Percentiles rank a stretch among this genome's conserved stretches.
These are phyloP conservation scores for Cryptosporidium ubiquitum DNA, from an alignment of 169 alveolate genomes.

Conservation along the genomic window DNA sequence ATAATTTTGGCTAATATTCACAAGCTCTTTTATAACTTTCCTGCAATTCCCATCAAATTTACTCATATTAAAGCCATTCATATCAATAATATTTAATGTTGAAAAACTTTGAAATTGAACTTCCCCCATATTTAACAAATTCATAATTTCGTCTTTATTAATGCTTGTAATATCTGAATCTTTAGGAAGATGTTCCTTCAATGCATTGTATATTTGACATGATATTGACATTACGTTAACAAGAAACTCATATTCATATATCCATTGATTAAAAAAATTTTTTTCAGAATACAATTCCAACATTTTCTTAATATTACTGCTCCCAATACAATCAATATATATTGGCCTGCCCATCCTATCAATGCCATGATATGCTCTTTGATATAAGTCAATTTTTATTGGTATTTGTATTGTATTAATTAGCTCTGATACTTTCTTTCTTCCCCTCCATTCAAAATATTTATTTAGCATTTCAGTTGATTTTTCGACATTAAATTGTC, in stretches of 20 bases:
- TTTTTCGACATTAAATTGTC: slow-evolving; percentile 80
- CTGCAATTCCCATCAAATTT: slow-evolving; percentile 79
- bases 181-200: not conserved
- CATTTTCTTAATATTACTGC: slow-evolving; percentile 73
- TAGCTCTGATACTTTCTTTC: slow-evolving; percentile 69
- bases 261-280: slow-evolving; percentile 64
- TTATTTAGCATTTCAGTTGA: slow-evolving; percentile 80
- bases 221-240: slow-evolving; percentile 46
- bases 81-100: slow-evolving; percentile 79
- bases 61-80: slow-evolving; percentile 78
- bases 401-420: slow-evolving; percentile 14
- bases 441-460: slow-evolving; percentile 80
- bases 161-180: not conserved
- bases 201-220: slow-evolving; percentile 18
- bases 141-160: slow-evolving; percentile 20
- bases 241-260: slow-evolving; percentile 70
- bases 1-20: slow-evolving; percentile 88
- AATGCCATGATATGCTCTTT: slow-evolving; percentile 82
- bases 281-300: slow-evolving; percentile 40
- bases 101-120: slow-evolving; percentile 8
- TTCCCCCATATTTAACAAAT: not conserved
- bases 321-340: slow-evolving; percentile 82
- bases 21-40: slow-evolving; percentile 78
- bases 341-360: slow-evolving; percentile 82
- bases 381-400: slow-evolving; percentile 74